Evolutionary conservation across 768 basidiomycete genomes (phyloP).

Genomic region (Termitomyces sp.): DNA sequence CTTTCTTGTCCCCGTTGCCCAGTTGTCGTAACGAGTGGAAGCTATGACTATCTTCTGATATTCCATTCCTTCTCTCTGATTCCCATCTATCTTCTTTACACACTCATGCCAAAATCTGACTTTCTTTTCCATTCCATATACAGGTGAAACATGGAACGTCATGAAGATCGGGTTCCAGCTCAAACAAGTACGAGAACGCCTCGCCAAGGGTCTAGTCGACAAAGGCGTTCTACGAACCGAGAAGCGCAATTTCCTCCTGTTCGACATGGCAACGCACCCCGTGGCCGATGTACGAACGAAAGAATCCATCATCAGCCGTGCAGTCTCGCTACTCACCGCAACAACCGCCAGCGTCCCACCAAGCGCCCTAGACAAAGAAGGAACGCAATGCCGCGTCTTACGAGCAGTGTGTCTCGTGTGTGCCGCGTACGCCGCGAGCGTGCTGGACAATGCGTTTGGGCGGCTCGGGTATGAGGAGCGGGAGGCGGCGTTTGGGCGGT

Average conservation of each 20-base stretch:
- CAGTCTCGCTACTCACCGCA: constrained; percentile 76
- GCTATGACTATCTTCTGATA: constrained; percentile 3
- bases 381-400: constrained; percentile 74
- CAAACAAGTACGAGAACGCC: constrained; percentile 96
- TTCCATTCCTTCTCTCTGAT: background rate
- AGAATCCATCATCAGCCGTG: constrained; percentile 76
- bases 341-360: constrained; percentile 80
- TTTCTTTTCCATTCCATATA: background rate
- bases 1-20: background rate
- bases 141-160: constrained; percentile 99
- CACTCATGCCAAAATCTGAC: background rate
- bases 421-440: constrained; percentile 91
- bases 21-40: background rate
- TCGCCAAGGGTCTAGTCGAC: constrained; percentile 96
- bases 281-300: constrained; percentile 92
- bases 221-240: constrained; percentile 99
- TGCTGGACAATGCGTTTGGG: constrained; percentile 91
- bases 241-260: constrained; percentile 97
- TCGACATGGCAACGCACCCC: constrained; percentile 99
- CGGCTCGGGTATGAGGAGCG: constrained; percentile 89
- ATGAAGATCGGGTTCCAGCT: constrained; percentile 99
- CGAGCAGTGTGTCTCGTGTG: constrained; percentile 86
- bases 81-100: background rate
- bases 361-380: constrained; percentile 71
- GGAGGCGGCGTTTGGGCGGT: constrained; percentile 89